A percentile compares a stretch with the other conserved stretches of the same genome.
Conservation (phyloP, 257 asterid species). For the Ehretia macrophylla region DNA sequence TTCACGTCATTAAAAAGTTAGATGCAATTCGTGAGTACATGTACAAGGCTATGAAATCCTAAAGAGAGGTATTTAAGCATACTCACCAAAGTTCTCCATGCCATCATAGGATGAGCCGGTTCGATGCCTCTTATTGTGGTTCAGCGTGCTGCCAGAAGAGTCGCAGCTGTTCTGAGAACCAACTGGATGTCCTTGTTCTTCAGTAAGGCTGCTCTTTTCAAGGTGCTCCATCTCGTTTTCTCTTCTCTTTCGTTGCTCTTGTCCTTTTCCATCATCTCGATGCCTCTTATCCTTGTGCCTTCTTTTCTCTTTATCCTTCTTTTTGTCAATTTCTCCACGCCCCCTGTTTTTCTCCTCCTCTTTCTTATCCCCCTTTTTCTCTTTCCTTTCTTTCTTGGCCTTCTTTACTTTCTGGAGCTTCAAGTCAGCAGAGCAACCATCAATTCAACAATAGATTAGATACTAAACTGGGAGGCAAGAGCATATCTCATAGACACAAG, state of each 20-base stretch:
- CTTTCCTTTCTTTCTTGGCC: not conserved
- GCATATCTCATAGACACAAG: not conserved
- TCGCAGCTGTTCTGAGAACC: not conserved
- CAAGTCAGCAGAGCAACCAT: not conserved
- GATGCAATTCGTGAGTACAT: too few species aligned
- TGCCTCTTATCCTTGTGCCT: not conserved
- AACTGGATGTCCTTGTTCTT: not conserved
- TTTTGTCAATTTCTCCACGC: not conserved
- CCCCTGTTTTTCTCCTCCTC: not conserved
- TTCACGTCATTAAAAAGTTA: too few species aligned
- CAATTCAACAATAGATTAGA: not conserved
- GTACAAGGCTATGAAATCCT: too few species aligned
- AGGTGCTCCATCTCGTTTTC: not conserved
- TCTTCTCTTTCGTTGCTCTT: not conserved
- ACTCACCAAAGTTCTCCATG: not conserved
- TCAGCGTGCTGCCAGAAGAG: not conserved
- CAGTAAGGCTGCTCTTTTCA: not conserved
- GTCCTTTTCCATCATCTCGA: not conserved
- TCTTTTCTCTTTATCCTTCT: not conserved
- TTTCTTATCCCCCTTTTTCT: not conserved
- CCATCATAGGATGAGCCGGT: too few species aligned
- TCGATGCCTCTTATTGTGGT: too few species aligned
- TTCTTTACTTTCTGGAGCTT: not conserved
- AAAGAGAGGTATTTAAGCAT: too few species aligned
- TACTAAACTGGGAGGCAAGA: not conserved